phyloP scores from a whole-genome alignment of 2,329 filamentous ascomycete genomes.

The Claviceps spartinae region DNA sequence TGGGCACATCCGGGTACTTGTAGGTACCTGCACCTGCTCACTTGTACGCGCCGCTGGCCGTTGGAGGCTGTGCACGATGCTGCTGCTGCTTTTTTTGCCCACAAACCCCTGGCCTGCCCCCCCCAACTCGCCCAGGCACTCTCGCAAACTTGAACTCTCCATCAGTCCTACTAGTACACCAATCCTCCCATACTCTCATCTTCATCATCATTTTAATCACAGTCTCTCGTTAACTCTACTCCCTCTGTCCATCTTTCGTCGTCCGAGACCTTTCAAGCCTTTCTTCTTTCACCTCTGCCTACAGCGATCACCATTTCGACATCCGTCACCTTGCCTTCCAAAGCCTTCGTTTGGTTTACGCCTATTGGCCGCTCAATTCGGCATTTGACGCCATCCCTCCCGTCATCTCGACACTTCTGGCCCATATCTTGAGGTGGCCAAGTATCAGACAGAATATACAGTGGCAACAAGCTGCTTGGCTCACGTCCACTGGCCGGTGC shows the following conservation, averaged over 20 bases:
- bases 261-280: not conserved
- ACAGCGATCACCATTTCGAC: not conserved
- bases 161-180: not conserved
- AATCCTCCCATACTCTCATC: not conserved
- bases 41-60: not conserved
- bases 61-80: constrained; percentile 1
- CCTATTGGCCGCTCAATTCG: not conserved
- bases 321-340: not conserved
- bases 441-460: not conserved
- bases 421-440: not conserved
- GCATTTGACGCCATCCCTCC: not conserved
- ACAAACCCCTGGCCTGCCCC: not conserved
- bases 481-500: not conserved
- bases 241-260: not conserved
- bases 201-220: not conserved
- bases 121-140: not conserved
- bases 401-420: not conserved
- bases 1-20: not conserved
- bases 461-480: not conserved
- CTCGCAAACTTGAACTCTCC: not conserved
- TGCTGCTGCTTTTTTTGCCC: not conserved
- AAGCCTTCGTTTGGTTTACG: not conserved
- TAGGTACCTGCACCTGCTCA: not conserved
- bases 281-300: not conserved
- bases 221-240: constrained; percentile 5